These are phyloP conservation scores for Dissophora globulifera DNA, from an alignment of 192 early-diverging fungal genomes.

Conservation along the genomic window DNA sequence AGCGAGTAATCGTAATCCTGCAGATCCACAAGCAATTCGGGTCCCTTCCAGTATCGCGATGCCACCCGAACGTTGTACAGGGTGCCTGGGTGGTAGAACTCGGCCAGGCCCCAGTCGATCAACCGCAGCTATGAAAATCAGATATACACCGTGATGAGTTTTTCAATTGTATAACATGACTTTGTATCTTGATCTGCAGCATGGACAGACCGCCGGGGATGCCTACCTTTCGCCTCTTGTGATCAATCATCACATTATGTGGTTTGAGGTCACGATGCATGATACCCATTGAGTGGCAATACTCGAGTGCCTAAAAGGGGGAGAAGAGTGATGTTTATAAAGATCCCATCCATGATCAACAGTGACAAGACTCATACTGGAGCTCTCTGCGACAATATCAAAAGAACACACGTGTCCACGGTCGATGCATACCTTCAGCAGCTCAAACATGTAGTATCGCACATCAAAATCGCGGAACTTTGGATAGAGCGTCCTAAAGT, in stretches of 20 bases:
- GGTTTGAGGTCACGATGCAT: constrained; percentile 99
- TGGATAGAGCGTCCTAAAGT: constrained; percentile 95
- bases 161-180: too few relatives aligned
- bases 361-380: too few relatives aligned
- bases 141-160: too few relatives aligned
- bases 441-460: constrained; percentile 95
- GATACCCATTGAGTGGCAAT: constrained; percentile 96
- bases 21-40: constrained; percentile 97
- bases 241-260: constrained; percentile 99
- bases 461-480: constrained; percentile 94
- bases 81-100: constrained; percentile 97
- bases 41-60: constrained; percentile 99
- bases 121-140: constrained; percentile 81
- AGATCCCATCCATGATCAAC: too few relatives aligned
- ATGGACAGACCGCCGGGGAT: too few relatives aligned
- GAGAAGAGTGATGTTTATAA: too few relatives aligned
- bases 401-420: background rate
- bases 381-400: background rate
- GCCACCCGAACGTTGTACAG: constrained; percentile 98
- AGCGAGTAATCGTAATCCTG: constrained; percentile 98
- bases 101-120: constrained; percentile 99
- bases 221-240: constrained; percentile 81
- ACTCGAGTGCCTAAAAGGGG: constrained; percentile 83
- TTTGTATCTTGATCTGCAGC: too few relatives aligned
- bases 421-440: constrained; percentile 76